Percentiles rank a stretch among this genome's conserved stretches.
phyloP scores from a whole-genome alignment of 257 asterid species.

The Oldenlandia corymbosa region DNA sequence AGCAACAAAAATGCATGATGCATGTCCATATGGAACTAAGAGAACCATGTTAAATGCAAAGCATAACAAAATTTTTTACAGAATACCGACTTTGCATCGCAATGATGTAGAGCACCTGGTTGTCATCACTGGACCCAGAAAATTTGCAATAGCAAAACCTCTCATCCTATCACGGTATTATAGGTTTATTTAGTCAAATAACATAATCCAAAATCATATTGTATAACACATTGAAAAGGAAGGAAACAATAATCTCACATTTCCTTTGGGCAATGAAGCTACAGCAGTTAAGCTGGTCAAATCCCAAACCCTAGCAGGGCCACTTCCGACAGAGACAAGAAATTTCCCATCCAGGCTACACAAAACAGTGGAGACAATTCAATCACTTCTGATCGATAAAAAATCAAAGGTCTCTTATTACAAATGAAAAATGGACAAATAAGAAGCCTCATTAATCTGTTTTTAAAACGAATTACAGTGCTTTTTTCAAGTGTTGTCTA shows the following conservation, averaged over 20 bases:
- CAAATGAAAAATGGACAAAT: neutral
- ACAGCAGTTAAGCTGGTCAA: constrained; percentile 40
- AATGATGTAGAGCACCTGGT: constrained; percentile 59
- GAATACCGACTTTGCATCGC: constrained; percentile 51
- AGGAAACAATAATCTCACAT: constrained; percentile 36
- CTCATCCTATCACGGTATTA: constrained; percentile 64
- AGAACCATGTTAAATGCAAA: constrained; percentile 4
- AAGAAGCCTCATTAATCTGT: neutral
- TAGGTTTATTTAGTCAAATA: constrained; percentile 14
- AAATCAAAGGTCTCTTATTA: neutral
- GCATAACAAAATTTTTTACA: constrained; percentile 3
- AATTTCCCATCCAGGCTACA: constrained; percentile 83
- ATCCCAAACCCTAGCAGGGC: constrained; percentile 89
- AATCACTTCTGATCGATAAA: constrained; percentile 3
- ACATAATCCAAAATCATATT: neutral
- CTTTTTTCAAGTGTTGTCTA: neutral
- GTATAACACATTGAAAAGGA: neutral
- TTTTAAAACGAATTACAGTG: neutral
- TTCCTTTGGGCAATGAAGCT: constrained; percentile 66
- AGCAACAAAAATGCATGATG: constrained; percentile 11
- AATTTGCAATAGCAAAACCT: constrained; percentile 68
- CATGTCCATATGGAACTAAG: constrained; percentile 5
- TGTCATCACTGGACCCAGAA: constrained; percentile 47
- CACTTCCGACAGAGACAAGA: constrained; percentile 87
- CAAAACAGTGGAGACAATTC: constrained; percentile 21